A percentile compares a stretch with the other conserved stretches of the same genome.
Evolutionary conservation across 768 basidiomycete genomes (phyloP).

Genomic region (Agaricus subrufescens): DNA sequence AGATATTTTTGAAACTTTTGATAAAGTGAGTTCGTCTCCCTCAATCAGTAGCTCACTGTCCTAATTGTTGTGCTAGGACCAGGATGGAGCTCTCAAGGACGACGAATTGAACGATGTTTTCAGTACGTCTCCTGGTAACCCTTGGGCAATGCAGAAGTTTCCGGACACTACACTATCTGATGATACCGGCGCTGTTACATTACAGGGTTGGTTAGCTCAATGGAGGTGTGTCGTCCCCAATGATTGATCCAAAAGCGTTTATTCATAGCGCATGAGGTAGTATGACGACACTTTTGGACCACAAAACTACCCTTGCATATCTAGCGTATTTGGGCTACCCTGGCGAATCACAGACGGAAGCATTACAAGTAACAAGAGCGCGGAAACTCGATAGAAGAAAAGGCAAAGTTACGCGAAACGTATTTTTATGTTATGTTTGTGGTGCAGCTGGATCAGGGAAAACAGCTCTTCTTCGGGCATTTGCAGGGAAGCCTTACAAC

Average conservation of each 20-base stretch:
- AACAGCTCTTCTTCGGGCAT: constrained; percentile 79
- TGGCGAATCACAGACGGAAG: constrained; percentile 70
- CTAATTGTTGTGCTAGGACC: constrained; percentile 55
- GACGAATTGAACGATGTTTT: constrained; percentile 85
- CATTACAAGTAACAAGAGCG: constrained; percentile 80
- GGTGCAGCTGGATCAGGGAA: constrained; percentile 97
- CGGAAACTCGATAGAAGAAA: constrained; percentile 82
- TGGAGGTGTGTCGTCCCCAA: constrained; percentile 68
- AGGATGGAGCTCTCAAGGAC: constrained; percentile 87
- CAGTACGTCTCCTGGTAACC: constrained; percentile 92
- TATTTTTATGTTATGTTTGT: constrained; percentile 90
- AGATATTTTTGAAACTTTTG: constrained; percentile 92
- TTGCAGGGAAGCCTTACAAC: constrained; percentile 78
- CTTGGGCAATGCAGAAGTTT: constrained; percentile 91
- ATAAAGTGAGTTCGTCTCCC: constrained; percentile 54
- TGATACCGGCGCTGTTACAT: constrained; percentile 85
- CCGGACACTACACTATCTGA: constrained; percentile 87
- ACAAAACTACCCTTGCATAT: constrained; percentile 87
- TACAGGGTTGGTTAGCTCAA: constrained; percentile 97
- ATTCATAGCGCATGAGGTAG: constrained; percentile 32
- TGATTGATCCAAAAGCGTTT: not conserved
- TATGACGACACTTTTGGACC: constrained; percentile 96
- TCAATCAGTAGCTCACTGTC: too few relatives aligned
- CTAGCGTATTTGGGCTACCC: constrained; percentile 95
- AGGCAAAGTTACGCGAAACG: constrained; percentile 85